These are phyloP conservation scores for Rhizophagus clarus DNA, from an alignment of 192 early-diverging fungal genomes.

Conservation along the genomic window DNA sequence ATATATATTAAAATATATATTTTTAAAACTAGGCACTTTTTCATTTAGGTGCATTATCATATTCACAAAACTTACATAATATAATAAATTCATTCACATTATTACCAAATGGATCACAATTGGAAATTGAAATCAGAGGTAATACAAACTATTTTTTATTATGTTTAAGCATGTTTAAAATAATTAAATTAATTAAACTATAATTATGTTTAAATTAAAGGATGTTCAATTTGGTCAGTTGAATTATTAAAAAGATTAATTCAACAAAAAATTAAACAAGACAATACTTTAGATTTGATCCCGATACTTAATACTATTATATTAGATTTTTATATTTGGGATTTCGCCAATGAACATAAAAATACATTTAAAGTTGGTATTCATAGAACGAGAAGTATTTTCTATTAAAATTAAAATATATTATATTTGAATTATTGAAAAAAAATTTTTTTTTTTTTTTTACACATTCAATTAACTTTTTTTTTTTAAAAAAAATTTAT, in stretches of 20 bases:
- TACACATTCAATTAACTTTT: no score
- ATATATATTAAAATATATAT: neutral
- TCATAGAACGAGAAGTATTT: slow-evolving; percentile 65
- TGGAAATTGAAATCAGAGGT: slow-evolving; percentile 79
- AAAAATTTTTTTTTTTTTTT: no score
- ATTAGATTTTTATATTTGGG: slow-evolving; percentile 91
- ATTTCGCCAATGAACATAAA: slow-evolving; percentile 73
- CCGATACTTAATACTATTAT: slow-evolving; percentile 70
- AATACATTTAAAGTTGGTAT: slow-evolving; percentile 60
- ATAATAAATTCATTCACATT: slow-evolving; percentile 44
- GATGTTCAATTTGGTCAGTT: slow-evolving; percentile 79
- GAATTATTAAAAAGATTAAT: slow-evolving; percentile 59
- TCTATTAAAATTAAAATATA: slow-evolving; percentile 55
- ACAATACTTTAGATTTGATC: slow-evolving; percentile 27
- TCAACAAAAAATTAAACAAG: slow-evolving; percentile 13
- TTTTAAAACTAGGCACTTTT: slow-evolving; percentile 73
- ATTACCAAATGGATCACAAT: slow-evolving; percentile 59
- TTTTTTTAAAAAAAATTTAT: no score
- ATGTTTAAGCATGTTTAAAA: no score
- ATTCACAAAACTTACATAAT: slow-evolving; percentile 58
- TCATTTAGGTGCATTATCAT: slow-evolving; percentile 68
- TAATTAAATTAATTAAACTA: no score
- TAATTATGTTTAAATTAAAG: slow-evolving; percentile 30
- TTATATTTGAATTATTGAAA: no score
- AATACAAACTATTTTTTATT: no score